Conservation (phyloP, 225 moss, liverwort and hornwort genomes). For the Bryum argenteum region DNA sequence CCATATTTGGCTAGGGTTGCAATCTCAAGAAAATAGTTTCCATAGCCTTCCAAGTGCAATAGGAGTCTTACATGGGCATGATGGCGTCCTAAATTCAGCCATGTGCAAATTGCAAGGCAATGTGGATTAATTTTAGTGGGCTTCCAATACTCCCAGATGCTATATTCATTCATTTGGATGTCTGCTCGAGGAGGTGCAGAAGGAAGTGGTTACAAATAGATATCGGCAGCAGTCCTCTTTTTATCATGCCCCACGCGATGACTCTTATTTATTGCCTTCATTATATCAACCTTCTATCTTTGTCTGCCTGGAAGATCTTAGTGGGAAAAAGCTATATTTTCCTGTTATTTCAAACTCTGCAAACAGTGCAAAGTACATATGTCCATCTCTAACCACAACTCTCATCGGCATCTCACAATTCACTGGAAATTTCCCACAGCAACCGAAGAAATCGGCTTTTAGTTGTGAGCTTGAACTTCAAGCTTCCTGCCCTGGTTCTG, state of each 20-base stretch:
- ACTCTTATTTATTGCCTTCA: not conserved
- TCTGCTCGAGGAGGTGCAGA: conserved; percentile 21
- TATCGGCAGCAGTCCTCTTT: not conserved
- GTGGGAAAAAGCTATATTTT: not conserved
- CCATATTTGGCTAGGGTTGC: no score
- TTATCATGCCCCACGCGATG: not conserved
- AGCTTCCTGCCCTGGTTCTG: no score
- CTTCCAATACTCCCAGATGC: not conserved
- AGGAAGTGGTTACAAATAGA: conserved; percentile 5
- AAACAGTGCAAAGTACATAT: not conserved
- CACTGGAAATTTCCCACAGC: not conserved
- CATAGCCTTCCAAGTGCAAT: no score
- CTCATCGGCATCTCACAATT: not conserved
- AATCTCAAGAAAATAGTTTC: no score
- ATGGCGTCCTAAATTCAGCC: no score
- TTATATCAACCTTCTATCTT: conserved; percentile 3
- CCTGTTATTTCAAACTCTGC: not conserved
- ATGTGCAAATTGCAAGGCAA: not conserved
- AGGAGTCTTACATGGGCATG: no score
- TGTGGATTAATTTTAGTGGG: not conserved
- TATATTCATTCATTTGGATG: not conserved
- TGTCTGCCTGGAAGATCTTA: conserved; percentile 2
- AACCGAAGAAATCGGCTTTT: no score
- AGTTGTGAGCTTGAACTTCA: no score
- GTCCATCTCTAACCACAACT: not conserved